Base-by-base conservation (phyloP, 305 asterid genomes). In the Stenogyne calaminthoides region DNA sequence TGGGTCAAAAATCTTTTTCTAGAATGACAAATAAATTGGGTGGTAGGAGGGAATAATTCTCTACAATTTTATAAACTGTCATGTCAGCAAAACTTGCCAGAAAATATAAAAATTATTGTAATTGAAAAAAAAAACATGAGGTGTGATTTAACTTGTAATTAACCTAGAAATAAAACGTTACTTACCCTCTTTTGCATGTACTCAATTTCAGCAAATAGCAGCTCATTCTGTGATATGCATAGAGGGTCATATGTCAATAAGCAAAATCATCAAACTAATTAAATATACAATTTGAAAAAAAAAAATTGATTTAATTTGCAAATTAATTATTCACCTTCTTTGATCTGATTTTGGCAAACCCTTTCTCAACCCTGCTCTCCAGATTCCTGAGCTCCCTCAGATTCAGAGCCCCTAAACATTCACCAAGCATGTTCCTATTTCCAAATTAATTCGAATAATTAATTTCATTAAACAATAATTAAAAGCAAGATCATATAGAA, bases 171-270 rank as follows among this genome's bases (percentile, higher is more conserved):
- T 25, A 16, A 5, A 5, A 11, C 62, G 67, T 34, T 62, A 57
- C 92, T 84, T 82, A 93, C 98, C 97, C 97, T 89, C 83, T 91
- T 89, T 66, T 93, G 97, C 98, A 93, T 88, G 86, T 84, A 86
- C 59, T 93, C 96, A 57, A 93, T 91, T 78, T 91, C 98, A 36
- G 98, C 95, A 83, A 87, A 86, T 46, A 93, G 78, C 83, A 93
- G 78, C 85, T 93, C 98, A 73, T 91, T 93, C 98, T 93, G 88
- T 63, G 67, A 70, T 22, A 22, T 34, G 29, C 14, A 49, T 0
- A 63, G 25, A 67, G 4, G 20, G 2, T 15, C 22, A 49, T 16
- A 39, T 66, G 22, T 64, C 11, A 64, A 25, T 9, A 0, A 2
- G 7, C 3, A 5, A 1, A 8, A 22, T 46, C 10, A 47, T 34